phyloP scores from a whole-genome alignment of 345 rosid species.

The Hirschfeldia incana region DNA sequence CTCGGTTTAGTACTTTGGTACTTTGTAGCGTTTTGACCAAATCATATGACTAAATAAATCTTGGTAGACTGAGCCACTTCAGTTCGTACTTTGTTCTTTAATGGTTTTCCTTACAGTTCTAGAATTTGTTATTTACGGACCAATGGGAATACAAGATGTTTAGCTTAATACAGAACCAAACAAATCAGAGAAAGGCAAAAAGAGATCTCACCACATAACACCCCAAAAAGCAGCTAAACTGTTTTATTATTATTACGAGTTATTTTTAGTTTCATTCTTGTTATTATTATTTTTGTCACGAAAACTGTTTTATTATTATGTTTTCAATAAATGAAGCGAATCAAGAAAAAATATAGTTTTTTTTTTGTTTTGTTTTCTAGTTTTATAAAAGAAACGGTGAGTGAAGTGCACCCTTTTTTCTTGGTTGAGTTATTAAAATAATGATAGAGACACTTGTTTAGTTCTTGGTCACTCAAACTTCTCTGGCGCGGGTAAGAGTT shows the following conservation, averaged over 20 bases:
- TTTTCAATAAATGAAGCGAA: no score
- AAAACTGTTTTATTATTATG: no score
- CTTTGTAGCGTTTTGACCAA: not conserved
- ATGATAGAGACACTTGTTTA: no score
- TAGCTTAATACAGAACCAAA: not conserved
- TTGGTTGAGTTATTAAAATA: not conserved
- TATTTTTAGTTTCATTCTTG: no score
- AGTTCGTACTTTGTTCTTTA: no score
- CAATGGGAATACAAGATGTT: not conserved
- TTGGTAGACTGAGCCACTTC: no score
- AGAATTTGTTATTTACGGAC: not conserved
- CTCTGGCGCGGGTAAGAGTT: not conserved
- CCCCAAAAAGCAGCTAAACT: no score
- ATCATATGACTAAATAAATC: not conserved
- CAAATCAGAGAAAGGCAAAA: not conserved
- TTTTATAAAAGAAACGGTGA: not conserved
- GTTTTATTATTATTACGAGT: no score
- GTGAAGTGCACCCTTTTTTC: not conserved
- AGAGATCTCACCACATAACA: no score
- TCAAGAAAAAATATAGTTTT: no score
- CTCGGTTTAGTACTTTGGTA: not conserved
- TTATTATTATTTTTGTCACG: no score
- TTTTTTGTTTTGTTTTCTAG: no score
- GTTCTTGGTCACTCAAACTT: not conserved
- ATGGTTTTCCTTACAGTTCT: not conserved